Conservation (phyloP, 768 basidiomycete species). For the Suillus decipiens region DNA sequence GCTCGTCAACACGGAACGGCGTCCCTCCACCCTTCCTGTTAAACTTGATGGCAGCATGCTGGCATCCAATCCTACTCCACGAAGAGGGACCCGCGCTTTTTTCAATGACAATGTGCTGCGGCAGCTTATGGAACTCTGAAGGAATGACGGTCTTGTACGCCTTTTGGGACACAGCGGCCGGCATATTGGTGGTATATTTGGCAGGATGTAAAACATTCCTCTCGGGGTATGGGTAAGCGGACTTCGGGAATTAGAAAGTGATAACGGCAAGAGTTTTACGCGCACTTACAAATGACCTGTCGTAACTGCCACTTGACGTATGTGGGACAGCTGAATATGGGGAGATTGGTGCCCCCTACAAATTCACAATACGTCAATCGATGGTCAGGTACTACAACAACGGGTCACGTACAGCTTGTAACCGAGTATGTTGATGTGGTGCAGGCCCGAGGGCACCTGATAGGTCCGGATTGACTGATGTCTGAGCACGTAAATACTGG, state of each 20-base stretch:
- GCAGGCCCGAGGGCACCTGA: slow-evolving; percentile 3
- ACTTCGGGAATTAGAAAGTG: slow-evolving; percentile 13
- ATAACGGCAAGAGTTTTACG: not conserved
- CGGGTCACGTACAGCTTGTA: not conserved
- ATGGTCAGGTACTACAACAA: not conserved
- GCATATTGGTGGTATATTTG: slow-evolving; percentile 17
- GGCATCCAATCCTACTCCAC: slow-evolving; percentile 6
- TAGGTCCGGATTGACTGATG: not conserved
- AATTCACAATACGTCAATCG: not conserved
- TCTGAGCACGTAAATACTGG: slow-evolving; percentile 14
- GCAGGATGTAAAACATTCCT: slow-evolving; percentile 30
- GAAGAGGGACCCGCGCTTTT: slow-evolving; percentile 13
- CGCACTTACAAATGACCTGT: slow-evolving; percentile 15
- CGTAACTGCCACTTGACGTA: slow-evolving; percentile 18
- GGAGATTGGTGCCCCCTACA: slow-evolving; percentile 11
- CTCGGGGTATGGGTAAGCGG: slow-evolving; percentile 31
- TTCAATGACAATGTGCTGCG: slow-evolving; percentile 11
- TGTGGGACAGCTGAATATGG: slow-evolving; percentile 28
- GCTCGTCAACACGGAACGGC: slow-evolving; percentile 30
- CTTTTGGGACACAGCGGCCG: slow-evolving; percentile 9
- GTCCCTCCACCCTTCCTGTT: slow-evolving; percentile 22
- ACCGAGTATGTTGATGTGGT: not conserved
- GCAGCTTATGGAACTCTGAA: slow-evolving; percentile 20
- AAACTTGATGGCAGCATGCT: slow-evolving; percentile 35
- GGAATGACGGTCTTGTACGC: slow-evolving; percentile 22